Percentiles rank a stretch among this genome's conserved stretches.
phyloP scores from a whole-genome alignment of 345 rosid species.

The Syzygium grande region DNA sequence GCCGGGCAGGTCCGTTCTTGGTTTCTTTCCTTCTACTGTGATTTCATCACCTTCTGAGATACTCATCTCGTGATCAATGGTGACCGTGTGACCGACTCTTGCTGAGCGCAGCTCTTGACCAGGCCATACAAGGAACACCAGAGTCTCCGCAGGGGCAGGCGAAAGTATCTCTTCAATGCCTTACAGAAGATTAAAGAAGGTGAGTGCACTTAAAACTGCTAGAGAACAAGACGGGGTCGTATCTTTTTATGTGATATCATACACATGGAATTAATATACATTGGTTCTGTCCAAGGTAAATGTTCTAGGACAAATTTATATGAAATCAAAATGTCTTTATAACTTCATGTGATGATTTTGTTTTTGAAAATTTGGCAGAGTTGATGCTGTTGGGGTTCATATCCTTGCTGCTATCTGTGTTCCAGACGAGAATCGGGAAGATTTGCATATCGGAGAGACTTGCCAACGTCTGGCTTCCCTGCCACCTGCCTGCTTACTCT shows the following conservation, averaged over 20 bases:
- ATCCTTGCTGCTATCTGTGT: constrained; percentile 61
- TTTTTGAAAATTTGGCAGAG: constrained; percentile 29
- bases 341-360: neutral
- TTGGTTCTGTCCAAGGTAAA: neutral
- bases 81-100: neutral
- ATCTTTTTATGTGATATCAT: neutral
- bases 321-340: neutral
- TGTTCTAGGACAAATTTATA: neutral
- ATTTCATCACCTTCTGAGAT: neutral
- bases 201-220: neutral
- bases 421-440: constrained; percentile 32
- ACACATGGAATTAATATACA: neutral
- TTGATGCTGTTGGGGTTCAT: constrained; percentile 86
- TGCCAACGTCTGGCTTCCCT: constrained; percentile 51
- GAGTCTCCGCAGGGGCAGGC: constrained; percentile 27
- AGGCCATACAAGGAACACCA: neutral
- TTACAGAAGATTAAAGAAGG: constrained; percentile 91
- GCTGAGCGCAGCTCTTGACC: constrained; percentile 23
- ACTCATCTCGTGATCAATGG: neutral
- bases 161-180: constrained; percentile 64
- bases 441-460: constrained; percentile 42
- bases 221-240: neutral
- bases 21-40: neutral
- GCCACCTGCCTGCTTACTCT: constrained; percentile 10
- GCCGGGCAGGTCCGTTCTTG: constrained; percentile 48